These are phyloP conservation scores for Tubosaeta brunneosetosa DNA, from an alignment of 768 basidiomycete genomes.

Conservation along the genomic window DNA sequence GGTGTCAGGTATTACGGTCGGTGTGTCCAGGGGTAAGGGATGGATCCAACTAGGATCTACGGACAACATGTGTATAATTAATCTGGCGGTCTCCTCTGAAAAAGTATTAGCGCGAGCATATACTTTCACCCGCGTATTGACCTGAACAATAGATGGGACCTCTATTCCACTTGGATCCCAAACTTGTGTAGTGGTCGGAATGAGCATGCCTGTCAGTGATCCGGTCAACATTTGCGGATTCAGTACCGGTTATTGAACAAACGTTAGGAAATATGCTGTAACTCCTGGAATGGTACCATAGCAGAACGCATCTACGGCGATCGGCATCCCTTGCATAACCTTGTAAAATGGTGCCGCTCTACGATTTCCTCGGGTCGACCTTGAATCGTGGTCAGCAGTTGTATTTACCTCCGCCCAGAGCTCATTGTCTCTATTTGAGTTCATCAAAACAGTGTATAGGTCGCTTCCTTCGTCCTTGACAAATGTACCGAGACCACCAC, in stretches of 20 bases:
- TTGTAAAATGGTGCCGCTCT: slow-evolving; percentile 94
- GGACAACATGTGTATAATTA: slow-evolving; percentile 86
- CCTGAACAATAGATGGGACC: slow-evolving; percentile 95
- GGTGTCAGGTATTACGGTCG: slow-evolving; percentile 73
- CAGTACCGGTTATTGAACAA: neutral
- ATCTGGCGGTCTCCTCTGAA: slow-evolving; percentile 75
- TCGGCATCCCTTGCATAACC: slow-evolving; percentile 92
- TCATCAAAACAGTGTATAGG: slow-evolving; percentile 84
- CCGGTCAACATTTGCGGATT: slow-evolving; percentile 6
- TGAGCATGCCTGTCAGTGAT: slow-evolving; percentile 74
- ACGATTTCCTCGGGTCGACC: slow-evolving; percentile 46
- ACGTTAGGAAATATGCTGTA: slow-evolving; percentile 92
- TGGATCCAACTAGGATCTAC: slow-evolving; percentile 89
- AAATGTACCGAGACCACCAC: neutral
- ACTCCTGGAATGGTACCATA: slow-evolving; percentile 90
- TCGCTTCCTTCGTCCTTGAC: slow-evolving; percentile 19
- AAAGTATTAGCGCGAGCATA: neutral
- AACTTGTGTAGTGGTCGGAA: slow-evolving; percentile 93
- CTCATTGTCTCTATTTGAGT: slow-evolving; percentile 73
- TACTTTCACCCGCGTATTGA: slow-evolving; percentile 10
- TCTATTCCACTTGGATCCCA: slow-evolving; percentile 81
- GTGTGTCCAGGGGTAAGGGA: slow-evolving; percentile 75
- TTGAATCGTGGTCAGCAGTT: slow-evolving; percentile 45
- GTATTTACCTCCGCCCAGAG: slow-evolving; percentile 79
- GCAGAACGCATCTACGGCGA: slow-evolving; percentile 95